Evolutionary conservation across 805 yeast genomes (phyloP), one percentile per base, ranked within the genome.

Genomic region (Yarrowia sp.): DNA sequence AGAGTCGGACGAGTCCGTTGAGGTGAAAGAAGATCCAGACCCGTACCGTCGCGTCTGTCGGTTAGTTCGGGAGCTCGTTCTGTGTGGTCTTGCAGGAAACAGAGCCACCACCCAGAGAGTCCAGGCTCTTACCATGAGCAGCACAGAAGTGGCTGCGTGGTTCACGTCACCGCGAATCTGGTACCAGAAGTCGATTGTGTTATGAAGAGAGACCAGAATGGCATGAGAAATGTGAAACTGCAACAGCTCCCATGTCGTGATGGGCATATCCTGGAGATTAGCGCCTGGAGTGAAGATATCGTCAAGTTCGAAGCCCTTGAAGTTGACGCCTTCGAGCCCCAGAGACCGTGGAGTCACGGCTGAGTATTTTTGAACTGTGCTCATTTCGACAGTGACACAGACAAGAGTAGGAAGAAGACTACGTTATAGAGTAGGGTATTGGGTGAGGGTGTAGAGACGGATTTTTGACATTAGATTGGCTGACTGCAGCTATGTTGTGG

Each of bases 301-400:
- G 22, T 70, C 71, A 22, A 69, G 63, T 38, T 68, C 59, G 44
- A 70, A 68, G 32, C 70, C 70, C 46, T 58, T 66, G 58, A 56
- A 28, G 28, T 32, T 63, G 22, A 64, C 36, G 3, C 68, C 68
- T 3, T 58, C 51, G 22, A 54, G 46, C 17, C 61, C 61, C 35
- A 54, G 61, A 14, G 61, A 36, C 35, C 46, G 38, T 19, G 16
- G 46, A 32, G 61, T 54, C 26, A 35, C 43, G 24, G 35, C 26
- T 3, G 41, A 19, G 61, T 54, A 38, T 38, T 36, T 51, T 11
- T 35, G 41, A 8, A 35, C 8, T 24, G 46, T 14, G 46, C 46
- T 54, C 61, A 54, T 54, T 17, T 11, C 19, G 43, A 19, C 14
- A 21, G 16, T 11, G 44, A 16, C 41, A 26, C 61, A 54, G 22